Percentiles rank a stretch among this genome's conserved stretches.
These are phyloP conservation scores for Epichloe sibirici DNA, from an alignment of 2,329 filamentous ascomycete genomes.

Conservation along the genomic window DNA sequence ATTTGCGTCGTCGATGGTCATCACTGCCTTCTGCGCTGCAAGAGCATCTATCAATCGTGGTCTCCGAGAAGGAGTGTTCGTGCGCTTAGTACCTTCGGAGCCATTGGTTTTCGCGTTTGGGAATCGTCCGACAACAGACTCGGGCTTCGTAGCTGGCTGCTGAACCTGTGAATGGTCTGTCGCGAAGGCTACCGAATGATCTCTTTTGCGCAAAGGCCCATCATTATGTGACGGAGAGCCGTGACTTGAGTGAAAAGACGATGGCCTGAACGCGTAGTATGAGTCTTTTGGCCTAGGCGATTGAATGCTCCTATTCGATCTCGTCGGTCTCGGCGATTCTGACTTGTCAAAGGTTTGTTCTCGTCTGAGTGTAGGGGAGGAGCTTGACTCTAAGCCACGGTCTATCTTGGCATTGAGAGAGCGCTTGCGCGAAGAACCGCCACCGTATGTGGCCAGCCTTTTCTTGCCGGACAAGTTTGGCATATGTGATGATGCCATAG, in stretches of 20 bases:
- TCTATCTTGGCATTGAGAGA: background rate
- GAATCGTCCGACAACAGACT: background rate
- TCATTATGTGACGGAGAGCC: background rate
- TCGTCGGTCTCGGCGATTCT: background rate
- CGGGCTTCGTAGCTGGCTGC: background rate
- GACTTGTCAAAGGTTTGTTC: background rate
- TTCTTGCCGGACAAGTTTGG: background rate
- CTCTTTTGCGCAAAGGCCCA: slow-evolving; percentile 1
- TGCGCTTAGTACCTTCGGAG: background rate
- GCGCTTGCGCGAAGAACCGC: slow-evolving; percentile 1
- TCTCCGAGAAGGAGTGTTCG: slow-evolving; percentile 2
- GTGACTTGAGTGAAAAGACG: background rate
- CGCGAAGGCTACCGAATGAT: slow-evolving; percentile 3
- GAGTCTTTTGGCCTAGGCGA: background rate
- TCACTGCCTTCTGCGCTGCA: slow-evolving; percentile 5
- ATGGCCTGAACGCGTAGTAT: background rate
- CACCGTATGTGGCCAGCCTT: slow-evolving; percentile 1
- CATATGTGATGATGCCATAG: slow-evolving; percentile 3
- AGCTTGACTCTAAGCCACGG: background rate
- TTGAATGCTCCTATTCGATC: background rate
- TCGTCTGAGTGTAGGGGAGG: background rate
- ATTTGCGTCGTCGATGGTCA: background rate
- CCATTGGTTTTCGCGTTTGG: background rate
- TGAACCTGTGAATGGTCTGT: background rate
- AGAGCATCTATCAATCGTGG: slow-evolving; percentile 10